Base-by-base conservation (phyloP, 2,329 filamentous ascomycete genomes). In the Fusarium sp. region DNA sequence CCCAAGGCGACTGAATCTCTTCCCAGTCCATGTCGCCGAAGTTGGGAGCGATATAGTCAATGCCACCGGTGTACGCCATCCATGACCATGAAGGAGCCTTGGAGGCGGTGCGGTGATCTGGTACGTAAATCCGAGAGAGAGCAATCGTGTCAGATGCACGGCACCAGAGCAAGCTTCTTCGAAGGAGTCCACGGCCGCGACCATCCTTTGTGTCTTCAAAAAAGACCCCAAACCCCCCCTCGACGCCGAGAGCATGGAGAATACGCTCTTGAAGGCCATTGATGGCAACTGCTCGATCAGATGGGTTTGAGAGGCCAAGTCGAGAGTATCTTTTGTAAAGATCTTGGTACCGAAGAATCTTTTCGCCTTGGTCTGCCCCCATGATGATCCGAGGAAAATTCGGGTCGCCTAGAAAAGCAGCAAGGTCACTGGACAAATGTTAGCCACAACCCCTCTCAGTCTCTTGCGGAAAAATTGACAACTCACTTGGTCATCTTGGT, bases 31-130 rank as follows among this genome's bases (percentile, higher is more conserved):
- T 20, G 23, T n/a, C 38, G 4, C 38, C 29, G 8, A 55, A 55
- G 1, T 23, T 23, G 13, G 29, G 33, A 14, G 25, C 8, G 16
- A 61, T 9, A 11, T 55, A 61, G 25, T 61, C 50, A 9, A 61
- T 61, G 2, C 16, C 49, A 3, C 50, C 58, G 4, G 5, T 53
- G 29, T 54, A 61, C 8, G 58, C 58, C 58, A 61, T 61, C 58
- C 58, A 61, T 29, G 58, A 49, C 42, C 42, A 49, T 6, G 42
- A 49, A 13, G 40, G 40, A 13, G 18, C 18, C 9, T 23, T 38
- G 36, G 36, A 16, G n/a, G 14, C 36, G 6, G 16, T n/a, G 5
- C 36, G 36, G 16, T 18, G 14, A 3, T n/a, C 7, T 10, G 36
- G 16, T 8, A 38, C 14, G 13, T 38, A 23, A 10, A 38, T 18